Base-by-base conservation (phyloP, 2,329 filamentous ascomycete genomes). In the Neopestalotiopsis rosae region DNA sequence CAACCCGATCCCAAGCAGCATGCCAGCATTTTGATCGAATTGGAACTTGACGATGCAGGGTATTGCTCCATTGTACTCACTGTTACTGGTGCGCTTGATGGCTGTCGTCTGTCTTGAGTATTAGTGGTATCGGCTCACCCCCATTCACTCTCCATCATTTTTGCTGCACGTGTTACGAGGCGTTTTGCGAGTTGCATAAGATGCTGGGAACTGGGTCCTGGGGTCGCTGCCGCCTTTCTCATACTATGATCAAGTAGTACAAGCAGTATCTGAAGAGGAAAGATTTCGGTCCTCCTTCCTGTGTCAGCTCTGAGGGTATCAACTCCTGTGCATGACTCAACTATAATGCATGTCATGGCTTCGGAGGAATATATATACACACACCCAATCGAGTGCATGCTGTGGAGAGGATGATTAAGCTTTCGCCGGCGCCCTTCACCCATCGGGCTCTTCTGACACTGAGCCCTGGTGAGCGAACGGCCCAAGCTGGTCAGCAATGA, bases 401-500 rank as follows among this genome's bases (percentile, higher is more conserved):
- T 66, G 40, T 66, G 63, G 63, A 32, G 62, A 65, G 52, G 20
- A 42, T 42, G 32, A 28, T 56, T 67, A 67, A 59, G 56, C 52
- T 61, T 61, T 59, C 20, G 58, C 56, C 56, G 52, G 42, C 28
- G 45, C 24, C 28, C 63, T n/a, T 58, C 63, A 34, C 30, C 34
- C 20, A 12, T 56, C 28, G 12, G 13, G 6, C 24, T 49, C 28
- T 20, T 64, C 38, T 64, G n/a, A 30, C 30, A 9, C 24, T 28
- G n/a, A 38, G 30, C 5, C 38, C n/a, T 49, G n/a, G 13, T 38
- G 56, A 28, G 45, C 65, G 14, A 34, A 42, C 20, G 52, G 56
- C 34, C 65, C 58, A 61, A 66, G 45, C 49, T 63, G 34, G 52
- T 30, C 52, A 67, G 56, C 65, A 67, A 61, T 67, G 65, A 61